Evolutionary conservation across 345 rosid genomes (phyloP).

Genomic region (Moringa oleifera): DNA sequence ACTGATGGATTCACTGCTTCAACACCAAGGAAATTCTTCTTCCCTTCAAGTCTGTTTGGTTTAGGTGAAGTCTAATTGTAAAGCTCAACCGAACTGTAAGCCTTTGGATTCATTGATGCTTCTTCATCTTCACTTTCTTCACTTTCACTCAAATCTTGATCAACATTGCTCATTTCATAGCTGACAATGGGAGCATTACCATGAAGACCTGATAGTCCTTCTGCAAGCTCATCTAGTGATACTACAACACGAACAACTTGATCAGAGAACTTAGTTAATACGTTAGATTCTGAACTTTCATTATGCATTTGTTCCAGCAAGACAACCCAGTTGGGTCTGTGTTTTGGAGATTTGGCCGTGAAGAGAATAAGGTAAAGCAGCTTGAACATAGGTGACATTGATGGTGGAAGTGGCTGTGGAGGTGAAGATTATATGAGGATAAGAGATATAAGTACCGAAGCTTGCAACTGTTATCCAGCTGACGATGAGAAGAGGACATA

Average conservation of each 20-base stretch:
- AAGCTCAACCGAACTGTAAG: too few species aligned
- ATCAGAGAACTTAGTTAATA: slow-evolving; percentile 31
- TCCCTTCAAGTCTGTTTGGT: too few species aligned
- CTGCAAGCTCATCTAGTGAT: slow-evolving; percentile 44
- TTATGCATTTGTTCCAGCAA: too few species aligned
- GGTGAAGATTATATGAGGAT: too few species aligned
- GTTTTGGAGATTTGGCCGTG: slow-evolving; percentile 28
- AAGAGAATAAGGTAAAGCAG: slow-evolving; percentile 20
- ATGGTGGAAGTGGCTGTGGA: too few species aligned
- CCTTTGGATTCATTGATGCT: slow-evolving; percentile 10
- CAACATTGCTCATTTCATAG: too few species aligned
- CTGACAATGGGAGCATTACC: slow-evolving; percentile 11
- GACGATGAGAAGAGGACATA: slow-evolving; percentile 24
- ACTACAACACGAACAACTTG: too few species aligned
- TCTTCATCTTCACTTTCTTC: slow-evolving; percentile 29
- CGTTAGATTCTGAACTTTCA: too few species aligned
- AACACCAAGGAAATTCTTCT: slow-evolving; percentile 46
- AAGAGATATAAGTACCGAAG: slow-evolving; percentile 24
- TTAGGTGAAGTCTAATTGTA: too few species aligned
- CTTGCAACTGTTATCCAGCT: slow-evolving; percentile 23
- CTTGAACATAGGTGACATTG: too few species aligned
- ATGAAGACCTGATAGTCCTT: slow-evolving; percentile 15
- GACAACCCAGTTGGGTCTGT: slow-evolving; percentile 33
- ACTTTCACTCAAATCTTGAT: slow-evolving; percentile 27
- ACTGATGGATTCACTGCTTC: slow-evolving; percentile 41